phyloP scores from a whole-genome alignment of 2,329 filamentous ascomycete genomes.

The Tolypocladium tropicale region DNA sequence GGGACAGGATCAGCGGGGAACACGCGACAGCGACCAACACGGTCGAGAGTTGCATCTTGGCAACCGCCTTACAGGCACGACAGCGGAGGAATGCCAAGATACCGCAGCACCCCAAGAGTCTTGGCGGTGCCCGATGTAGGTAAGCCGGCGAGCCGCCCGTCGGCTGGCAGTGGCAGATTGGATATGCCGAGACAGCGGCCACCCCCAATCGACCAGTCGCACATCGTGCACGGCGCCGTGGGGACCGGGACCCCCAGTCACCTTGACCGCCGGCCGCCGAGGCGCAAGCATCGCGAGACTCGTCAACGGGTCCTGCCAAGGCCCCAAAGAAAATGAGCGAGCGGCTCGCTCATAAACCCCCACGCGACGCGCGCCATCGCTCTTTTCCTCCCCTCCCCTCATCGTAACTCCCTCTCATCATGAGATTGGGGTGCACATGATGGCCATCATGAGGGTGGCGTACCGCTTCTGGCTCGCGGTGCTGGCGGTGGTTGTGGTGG shows the following conservation, averaged over 20 bases:
- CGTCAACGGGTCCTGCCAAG: background rate
- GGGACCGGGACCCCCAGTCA: background rate
- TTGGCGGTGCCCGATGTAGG: background rate
- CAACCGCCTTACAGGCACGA: background rate
- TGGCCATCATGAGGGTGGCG: background rate
- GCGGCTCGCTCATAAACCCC: background rate
- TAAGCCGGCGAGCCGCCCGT: background rate
- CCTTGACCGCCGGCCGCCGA: background rate
- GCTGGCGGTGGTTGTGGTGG: background rate
- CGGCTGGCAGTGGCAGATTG: background rate
- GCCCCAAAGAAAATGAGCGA: background rate
- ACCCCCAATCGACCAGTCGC: background rate
- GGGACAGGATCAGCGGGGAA: too few species aligned
- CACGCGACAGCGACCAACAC: background rate
- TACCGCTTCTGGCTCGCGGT: background rate
- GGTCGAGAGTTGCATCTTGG: background rate
- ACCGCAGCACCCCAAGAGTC: background rate
- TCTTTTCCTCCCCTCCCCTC: background rate
- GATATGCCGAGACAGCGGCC: background rate
- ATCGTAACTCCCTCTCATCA: background rate
- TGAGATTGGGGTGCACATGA: background rate
- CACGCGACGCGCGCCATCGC: background rate
- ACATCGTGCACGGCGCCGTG: background rate
- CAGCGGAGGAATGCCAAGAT: background rate
- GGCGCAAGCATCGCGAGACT: background rate